Percentiles rank a stretch among this genome's conserved stretches.
Evolutionary conservation across 1,284 basidiomycete species (phyloP).

Genomic region (Ceratobasidium sp.): DNA sequence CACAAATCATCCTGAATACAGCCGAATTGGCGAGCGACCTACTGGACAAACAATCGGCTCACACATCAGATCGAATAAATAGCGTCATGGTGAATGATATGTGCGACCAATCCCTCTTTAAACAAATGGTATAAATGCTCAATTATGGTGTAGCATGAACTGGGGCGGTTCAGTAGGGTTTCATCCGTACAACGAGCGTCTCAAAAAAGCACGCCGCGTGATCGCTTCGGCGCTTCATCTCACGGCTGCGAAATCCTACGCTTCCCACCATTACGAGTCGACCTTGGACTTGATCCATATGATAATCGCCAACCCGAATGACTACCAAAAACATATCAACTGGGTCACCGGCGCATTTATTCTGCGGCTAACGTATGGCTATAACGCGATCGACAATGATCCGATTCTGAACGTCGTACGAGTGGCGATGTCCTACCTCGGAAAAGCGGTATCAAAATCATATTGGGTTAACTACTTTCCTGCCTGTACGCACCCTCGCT

Average conservation of each 20-base stretch:
- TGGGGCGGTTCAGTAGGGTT: not conserved
- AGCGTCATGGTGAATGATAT: slow-evolving; percentile 2
- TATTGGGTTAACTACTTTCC: slow-evolving; percentile 17
- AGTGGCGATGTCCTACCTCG: not conserved
- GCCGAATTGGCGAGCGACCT: slow-evolving; percentile 5
- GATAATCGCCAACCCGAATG: not conserved
- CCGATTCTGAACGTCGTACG: not conserved
- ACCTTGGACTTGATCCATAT: not conserved
- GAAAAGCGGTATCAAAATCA: not conserved
- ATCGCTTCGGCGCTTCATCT: slow-evolving; percentile 4
- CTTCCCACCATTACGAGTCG: not conserved
- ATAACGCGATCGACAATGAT: not conserved
- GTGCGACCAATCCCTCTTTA: not conserved
- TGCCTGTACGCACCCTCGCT: not conserved
- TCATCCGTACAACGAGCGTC: slow-evolving; percentile 8
- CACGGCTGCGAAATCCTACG: not conserved
- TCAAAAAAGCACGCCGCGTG: slow-evolving; percentile 1
- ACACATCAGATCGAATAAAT: not conserved
- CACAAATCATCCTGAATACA: slow-evolving; percentile 2
- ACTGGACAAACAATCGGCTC: not conserved
- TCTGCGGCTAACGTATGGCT: not conserved
- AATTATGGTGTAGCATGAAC: not conserved
- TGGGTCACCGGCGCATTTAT: not conserved
- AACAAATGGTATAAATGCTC: not conserved
- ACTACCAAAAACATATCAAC: not conserved